These are phyloP conservation scores for Cercospora berteroae DNA, from an alignment of 2,329 filamentous ascomycete species.

Conservation along the genomic window DNA sequence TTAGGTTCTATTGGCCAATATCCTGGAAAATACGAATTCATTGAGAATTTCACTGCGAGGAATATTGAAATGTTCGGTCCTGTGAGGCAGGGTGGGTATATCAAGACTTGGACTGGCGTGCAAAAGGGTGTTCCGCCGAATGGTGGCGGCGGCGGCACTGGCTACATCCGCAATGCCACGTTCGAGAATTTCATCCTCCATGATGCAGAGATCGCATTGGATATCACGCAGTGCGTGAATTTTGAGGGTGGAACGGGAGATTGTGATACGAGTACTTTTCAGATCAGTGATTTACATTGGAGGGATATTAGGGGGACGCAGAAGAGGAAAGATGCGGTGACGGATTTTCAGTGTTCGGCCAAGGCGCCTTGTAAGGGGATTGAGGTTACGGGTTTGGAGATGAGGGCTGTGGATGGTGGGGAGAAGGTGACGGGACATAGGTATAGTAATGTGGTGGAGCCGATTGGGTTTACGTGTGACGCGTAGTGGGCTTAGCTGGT, in stretches of 20 bases:
- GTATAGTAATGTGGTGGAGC: slow-evolving; percentile 19
- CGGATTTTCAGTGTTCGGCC: slow-evolving; percentile 33
- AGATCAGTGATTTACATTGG: slow-evolving; percentile 39
- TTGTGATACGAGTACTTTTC: slow-evolving; percentile 39
- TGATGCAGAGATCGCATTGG: slow-evolving; percentile 25
- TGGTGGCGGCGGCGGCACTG: slow-evolving; percentile 54
- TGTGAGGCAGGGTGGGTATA: slow-evolving; percentile 18
- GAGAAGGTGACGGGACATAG: slow-evolving; percentile 5
- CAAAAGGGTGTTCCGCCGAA: slow-evolving; percentile 48
- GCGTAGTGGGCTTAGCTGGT: too few species aligned
- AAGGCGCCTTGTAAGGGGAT: slow-evolving; percentile 32
- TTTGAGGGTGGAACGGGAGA: slow-evolving; percentile 27
- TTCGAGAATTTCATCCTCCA: slow-evolving; percentile 37
- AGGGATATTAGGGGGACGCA: slow-evolving; percentile 35
- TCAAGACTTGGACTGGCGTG: slow-evolving; percentile 58
- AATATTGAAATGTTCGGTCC: slow-evolving; percentile 45
- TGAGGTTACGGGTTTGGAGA: slow-evolving; percentile 13
- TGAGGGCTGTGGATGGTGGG: slow-evolving; percentile 9
- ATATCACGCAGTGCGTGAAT: slow-evolving; percentile 34
- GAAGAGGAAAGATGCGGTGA: slow-evolving; percentile 22
- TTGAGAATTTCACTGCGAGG: slow-evolving; percentile 51
- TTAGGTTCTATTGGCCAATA: slow-evolving; percentile 61
- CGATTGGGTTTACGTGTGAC: slow-evolving; percentile 19
- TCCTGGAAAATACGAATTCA: slow-evolving; percentile 47
- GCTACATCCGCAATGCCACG: slow-evolving; percentile 42